Percentiles rank a stretch among this genome's conserved stretches.
These are phyloP conservation scores for Claviceps citrina DNA, from an alignment of 2,329 filamentous ascomycete genomes.

Conservation along the genomic window DNA sequence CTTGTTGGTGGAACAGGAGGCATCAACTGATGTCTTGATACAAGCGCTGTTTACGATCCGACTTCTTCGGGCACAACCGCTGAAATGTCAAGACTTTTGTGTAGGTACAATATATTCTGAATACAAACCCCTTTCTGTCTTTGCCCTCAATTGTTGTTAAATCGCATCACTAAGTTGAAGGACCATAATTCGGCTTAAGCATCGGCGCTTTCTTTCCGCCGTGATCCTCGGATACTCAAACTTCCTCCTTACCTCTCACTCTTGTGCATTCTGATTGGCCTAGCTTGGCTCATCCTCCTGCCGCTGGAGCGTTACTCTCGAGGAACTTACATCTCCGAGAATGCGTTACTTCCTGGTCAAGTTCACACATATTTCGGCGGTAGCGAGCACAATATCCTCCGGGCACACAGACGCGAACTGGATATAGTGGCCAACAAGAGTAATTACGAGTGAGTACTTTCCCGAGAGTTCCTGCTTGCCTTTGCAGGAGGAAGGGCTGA, in stretches of 20 bases:
- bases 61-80: not conserved
- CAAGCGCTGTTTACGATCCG: not conserved
- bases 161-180: not conserved
- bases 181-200: conserved; percentile 20
- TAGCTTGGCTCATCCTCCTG: conserved; percentile 78
- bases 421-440: conserved; percentile 40
- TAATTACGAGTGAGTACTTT: conserved; percentile 34
- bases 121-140: not conserved
- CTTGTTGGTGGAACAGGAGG: too few species aligned
- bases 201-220: conserved; percentile 53
- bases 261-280: conserved; percentile 68
- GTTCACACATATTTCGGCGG: conserved; percentile 96
- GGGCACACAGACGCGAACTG: conserved; percentile 77
- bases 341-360: conserved; percentile 85
- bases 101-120: conserved; percentile 21
- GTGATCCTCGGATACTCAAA: conserved; percentile 67
- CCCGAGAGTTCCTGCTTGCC: not conserved
- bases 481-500: not conserved
- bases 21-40: not conserved
- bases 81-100: conserved; percentile 38
- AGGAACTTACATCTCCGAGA: conserved; percentile 91
- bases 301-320: conserved; percentile 85
- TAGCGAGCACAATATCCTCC: conserved; percentile 87
- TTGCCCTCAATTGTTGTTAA: not conserved
- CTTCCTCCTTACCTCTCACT: conserved; percentile 78